Percentiles rank a stretch among this genome's conserved stretches.
These are phyloP conservation scores for Gonium pectorale DNA, from an alignment of 139 green algal species.

Conservation along the genomic window DNA sequence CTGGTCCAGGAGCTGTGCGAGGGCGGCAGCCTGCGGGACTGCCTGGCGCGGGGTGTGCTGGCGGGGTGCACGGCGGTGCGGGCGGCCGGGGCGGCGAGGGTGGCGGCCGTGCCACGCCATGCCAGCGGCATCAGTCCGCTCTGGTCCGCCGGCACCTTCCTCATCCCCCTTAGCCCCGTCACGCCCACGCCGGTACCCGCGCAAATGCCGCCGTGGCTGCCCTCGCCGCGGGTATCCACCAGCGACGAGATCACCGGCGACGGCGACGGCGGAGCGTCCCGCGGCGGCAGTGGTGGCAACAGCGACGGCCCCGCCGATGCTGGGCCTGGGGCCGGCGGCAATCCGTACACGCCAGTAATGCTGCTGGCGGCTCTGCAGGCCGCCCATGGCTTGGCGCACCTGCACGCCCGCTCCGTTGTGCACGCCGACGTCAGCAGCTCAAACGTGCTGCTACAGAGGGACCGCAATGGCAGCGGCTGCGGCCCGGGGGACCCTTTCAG, in stretches of 20 bases:
- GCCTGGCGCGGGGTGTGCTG: background rate
- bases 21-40: background rate
- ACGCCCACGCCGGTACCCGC: no score
- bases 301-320: no score
- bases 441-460: conserved; percentile 43
- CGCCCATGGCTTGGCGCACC: conserved; percentile 40
- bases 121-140: no score
- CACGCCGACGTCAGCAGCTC: conserved; percentile 52
- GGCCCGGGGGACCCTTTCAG: no score
- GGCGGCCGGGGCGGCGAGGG: no score
- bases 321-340: no score
- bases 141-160: no score
- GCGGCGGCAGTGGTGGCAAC: background rate
- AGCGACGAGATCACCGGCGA: background rate
- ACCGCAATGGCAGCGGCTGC: no score
- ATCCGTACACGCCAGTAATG: background rate
- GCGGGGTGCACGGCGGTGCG: background rate
- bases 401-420: conserved; percentile 44
- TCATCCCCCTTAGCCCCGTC: no score
- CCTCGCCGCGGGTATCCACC: no score
- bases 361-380: conserved; percentile 44
- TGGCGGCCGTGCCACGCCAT: no score
- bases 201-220: no score
- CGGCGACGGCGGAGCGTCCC: background rate
- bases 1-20: conserved; percentile 33